Conservation (phyloP, 768 basidiomycete species). For the Neoboletus brunneissimus region DNA sequence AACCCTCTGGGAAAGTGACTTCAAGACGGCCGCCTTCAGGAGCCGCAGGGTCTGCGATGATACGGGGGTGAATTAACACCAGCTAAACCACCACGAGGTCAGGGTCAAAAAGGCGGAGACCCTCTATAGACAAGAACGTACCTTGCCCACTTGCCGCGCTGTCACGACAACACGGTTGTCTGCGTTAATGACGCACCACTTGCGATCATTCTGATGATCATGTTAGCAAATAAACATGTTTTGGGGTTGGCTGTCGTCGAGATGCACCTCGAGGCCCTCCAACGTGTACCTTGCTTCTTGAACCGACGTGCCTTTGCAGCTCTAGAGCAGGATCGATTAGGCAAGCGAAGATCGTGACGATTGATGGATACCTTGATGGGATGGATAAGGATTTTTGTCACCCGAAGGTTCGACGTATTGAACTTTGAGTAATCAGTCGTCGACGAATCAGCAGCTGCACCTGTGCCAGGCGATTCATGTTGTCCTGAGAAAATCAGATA, state of each 20-base stretch:
- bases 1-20: conserved; percentile 58
- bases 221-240: neutral
- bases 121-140: conserved; percentile 17
- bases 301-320: conserved; percentile 67
- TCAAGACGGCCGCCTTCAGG: conserved; percentile 48
- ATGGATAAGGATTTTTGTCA: conserved; percentile 60
- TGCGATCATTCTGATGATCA: conserved; percentile 59
- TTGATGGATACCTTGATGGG: conserved; percentile 54
- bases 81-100: conserved; percentile 41
- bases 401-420: conserved; percentile 36
- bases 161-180: conserved; percentile 56
- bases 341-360: neutral
- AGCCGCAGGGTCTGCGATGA: conserved; percentile 45
- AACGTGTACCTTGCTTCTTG: conserved; percentile 52
- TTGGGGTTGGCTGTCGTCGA: neutral
- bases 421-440: conserved; percentile 19
- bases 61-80: conserved; percentile 60
- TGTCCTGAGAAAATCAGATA: conserved; percentile 17
- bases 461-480: neutral
- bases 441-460: neutral
- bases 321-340: conserved; percentile 40
- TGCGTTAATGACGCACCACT: conserved; percentile 66
- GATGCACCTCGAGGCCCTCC: conserved; percentile 62
- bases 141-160: conserved; percentile 63
- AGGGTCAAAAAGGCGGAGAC: neutral